phyloP scores from a whole-genome alignment of 2,329 filamentous ascomycete genomes.

The Kalmusia sp. region DNA sequence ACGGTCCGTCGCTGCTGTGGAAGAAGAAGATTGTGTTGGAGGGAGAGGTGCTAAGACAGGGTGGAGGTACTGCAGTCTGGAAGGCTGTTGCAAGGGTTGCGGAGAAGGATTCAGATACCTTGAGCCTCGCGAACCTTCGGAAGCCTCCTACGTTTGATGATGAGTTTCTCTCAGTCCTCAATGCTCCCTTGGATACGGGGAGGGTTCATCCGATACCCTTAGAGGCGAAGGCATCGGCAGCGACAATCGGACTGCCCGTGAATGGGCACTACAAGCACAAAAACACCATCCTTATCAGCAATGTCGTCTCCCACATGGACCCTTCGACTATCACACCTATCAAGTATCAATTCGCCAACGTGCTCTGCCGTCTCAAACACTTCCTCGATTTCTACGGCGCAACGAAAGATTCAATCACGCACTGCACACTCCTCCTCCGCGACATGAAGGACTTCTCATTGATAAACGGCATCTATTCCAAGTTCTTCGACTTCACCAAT shows the following conservation, averaged over 20 bases:
- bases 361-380: constrained; percentile 46
- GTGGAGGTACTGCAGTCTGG: constrained; percentile 80
- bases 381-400: constrained; percentile 35
- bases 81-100: constrained; percentile 67
- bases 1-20: constrained; percentile 78
- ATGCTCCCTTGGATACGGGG: neutral
- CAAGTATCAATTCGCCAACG: constrained; percentile 43
- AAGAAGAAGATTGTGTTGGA: constrained; percentile 71
- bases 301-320: constrained; percentile 43
- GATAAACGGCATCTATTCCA: constrained; percentile 78
- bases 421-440: constrained; percentile 72
- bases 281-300: neutral
- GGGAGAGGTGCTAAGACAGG: constrained; percentile 64
- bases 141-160: constrained; percentile 72
- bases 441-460: constrained; percentile 79
- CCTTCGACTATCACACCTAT: neutral
- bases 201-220: constrained; percentile 6
- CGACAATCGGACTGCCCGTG: constrained; percentile 14
- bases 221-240: neutral
- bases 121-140: constrained; percentile 49
- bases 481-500: constrained; percentile 77
- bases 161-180: constrained; percentile 59
- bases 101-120: constrained; percentile 42
- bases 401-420: constrained; percentile 37
- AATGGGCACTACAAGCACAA: constrained; percentile 9